Conservation (phyloP, 768 basidiomycete genomes). For the Trametes gibbosa region DNA sequence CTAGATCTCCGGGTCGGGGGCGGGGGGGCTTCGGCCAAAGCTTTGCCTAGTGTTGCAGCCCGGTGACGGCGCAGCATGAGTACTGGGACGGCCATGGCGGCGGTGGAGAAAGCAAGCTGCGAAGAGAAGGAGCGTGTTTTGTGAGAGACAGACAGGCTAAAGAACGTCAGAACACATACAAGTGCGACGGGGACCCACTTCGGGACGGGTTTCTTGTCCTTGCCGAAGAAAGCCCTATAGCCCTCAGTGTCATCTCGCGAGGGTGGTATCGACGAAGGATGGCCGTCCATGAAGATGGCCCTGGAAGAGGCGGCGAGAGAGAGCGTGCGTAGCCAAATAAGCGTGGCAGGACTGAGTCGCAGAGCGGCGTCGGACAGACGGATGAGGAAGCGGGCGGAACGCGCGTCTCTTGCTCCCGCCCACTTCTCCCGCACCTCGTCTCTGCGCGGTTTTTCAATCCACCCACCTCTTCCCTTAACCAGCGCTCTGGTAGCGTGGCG, state of each 20-base stretch:
- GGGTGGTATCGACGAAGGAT: neutral
- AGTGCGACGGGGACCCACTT: slow-evolving; percentile 32
- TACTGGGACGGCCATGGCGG: slow-evolving; percentile 30
- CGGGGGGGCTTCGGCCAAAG: slow-evolving; percentile 21
- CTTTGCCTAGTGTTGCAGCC: slow-evolving; percentile 6
- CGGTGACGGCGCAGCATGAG: slow-evolving; percentile 30
- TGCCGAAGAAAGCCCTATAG: slow-evolving; percentile 4
- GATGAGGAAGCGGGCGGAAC: no score
- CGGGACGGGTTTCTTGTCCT: slow-evolving; percentile 22
- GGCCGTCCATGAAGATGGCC: no score
- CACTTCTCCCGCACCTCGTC: no score
- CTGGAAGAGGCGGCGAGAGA: no score
- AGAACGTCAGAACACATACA: slow-evolving; percentile 15
- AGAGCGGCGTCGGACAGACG: no score
- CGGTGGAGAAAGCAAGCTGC: slow-evolving; percentile 32
- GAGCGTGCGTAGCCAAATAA: no score
- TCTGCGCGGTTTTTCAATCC: no score
- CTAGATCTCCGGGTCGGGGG: slow-evolving; percentile 18
- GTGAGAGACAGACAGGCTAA: neutral
- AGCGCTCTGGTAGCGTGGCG: no score
- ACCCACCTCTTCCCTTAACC: no score
- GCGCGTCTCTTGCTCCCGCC: no score
- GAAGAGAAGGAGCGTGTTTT: neutral
- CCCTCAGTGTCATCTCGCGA: neutral
- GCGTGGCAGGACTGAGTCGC: no score